Conservation (phyloP, 805 yeast genomes). For the Saturnispora saitoi region DNA sequence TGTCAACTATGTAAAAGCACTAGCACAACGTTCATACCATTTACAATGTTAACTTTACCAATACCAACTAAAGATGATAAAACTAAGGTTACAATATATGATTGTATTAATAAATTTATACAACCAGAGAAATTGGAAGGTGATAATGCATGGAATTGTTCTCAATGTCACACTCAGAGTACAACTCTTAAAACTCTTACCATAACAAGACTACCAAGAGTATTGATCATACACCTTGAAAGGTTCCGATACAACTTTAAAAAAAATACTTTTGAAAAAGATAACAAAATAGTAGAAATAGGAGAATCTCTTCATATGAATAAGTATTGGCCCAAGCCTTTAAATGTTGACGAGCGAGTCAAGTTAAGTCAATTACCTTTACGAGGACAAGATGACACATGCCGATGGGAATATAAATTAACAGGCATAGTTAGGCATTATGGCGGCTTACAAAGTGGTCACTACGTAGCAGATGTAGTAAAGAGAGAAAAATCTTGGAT, state of each 20-base stretch:
- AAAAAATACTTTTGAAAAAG: constrained; percentile 37
- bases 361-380: constrained; percentile 44
- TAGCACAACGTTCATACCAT: constrained; percentile 81
- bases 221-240: constrained; percentile 77
- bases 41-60: constrained; percentile 72
- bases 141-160: constrained; percentile 80
- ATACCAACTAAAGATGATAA: constrained; percentile 39
- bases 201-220: constrained; percentile 70
- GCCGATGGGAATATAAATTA: constrained; percentile 52
- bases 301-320: constrained; percentile 53
- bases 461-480: constrained; percentile 40
- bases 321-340: constrained; percentile 57
- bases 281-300: constrained; percentile 57
- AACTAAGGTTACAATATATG: constrained; percentile 33
- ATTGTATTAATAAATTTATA: constrained; percentile 72
- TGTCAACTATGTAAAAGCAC: constrained; percentile 68
- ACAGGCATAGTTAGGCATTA: constrained; percentile 79
- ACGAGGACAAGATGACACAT: constrained; percentile 70
- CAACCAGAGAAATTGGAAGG: constrained; percentile 66
- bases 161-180: constrained; percentile 56
- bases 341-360: constrained; percentile 35
- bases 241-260: constrained; percentile 47
- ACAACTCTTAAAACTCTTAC: constrained; percentile 59
- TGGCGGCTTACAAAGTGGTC: constrained; percentile 81
- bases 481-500: constrained; percentile 6